Percentiles rank a stretch among this genome's conserved stretches.
Conservation (phyloP, 805 yeast species). For the Sporopachydermia quercuum region DNA sequence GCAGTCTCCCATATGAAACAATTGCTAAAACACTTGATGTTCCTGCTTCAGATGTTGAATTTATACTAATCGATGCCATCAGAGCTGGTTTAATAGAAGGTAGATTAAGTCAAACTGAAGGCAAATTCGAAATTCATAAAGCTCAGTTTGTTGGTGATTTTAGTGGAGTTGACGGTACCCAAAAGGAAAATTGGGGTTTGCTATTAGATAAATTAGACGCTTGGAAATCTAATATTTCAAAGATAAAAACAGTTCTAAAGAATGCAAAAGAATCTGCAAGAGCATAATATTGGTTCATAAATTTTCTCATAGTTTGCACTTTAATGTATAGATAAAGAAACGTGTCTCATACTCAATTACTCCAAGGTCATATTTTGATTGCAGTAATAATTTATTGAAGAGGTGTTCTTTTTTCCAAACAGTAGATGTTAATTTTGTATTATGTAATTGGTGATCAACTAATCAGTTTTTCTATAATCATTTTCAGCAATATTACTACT, state of each 20-base stretch:
- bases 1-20: constrained; percentile 13
- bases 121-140: constrained; percentile 21
- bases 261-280: background rate
- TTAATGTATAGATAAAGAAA: too few relatives aligned
- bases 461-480: too few relatives aligned
- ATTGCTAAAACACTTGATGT: constrained; percentile 19
- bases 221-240: background rate
- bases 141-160: constrained; percentile 21
- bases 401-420: too few relatives aligned
- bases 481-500: too few relatives aligned
- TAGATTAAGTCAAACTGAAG: constrained; percentile 24
- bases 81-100: constrained; percentile 27
- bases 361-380: too few relatives aligned
- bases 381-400: too few relatives aligned
- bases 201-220: background rate
- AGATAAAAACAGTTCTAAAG: background rate
- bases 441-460: too few relatives aligned
- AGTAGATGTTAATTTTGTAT: too few relatives aligned
- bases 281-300: background rate
- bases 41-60: constrained; percentile 20
- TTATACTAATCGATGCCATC: constrained; percentile 25
- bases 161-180: constrained; percentile 9
- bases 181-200: background rate
- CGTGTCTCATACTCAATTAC: too few relatives aligned
- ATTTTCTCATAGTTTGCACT: background rate